Base-by-base conservation (phyloP, 345 rosid genomes). In the Aquilaria yunnanensis region DNA sequence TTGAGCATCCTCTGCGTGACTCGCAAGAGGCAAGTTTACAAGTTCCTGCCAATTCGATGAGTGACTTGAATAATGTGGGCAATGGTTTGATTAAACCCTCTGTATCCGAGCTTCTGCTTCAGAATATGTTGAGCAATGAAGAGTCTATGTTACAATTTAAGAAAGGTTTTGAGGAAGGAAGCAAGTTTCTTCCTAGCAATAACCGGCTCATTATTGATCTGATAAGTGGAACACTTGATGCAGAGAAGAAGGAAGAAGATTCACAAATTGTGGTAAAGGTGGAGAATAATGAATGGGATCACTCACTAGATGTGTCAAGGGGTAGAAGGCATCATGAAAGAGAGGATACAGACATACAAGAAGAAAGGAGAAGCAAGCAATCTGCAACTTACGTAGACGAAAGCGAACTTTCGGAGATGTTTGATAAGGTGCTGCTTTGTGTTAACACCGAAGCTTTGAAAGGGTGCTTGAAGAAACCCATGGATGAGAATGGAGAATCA, bases 341-440 rank as follows among this genome's bases (percentile, higher is more conserved):
- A 10, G 90, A 75, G 68, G 83, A 83, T 66, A 51, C 9, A 23
- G 77, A 73, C 58, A 62, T 73, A 23, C 90, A 80, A 59, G 89
- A 81, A 64, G 85, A 58, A 47, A 81, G 93, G 68, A 74, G 81
- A n/a, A 80, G 64, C 63, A 90, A 94, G 80, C 93, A 83, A 48
- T 72, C 73, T 0, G 91, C 96, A 33, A 57, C 71, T 37, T 55
- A 59, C 61, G 65, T 52, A 2, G 96, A 90, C 47, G 92, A 82
- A 58, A 60, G 51, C n/a, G 81, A 75, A 1, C 51, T 88, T 63
- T 78, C 92, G 0, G 97, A 90, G 4, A 52, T 80, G 82, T 84
- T 94, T 53, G 99, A 94, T 70, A 82, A 79, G 60, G 85, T 87
- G 48, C 70, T 87, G 62, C 75, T 94, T 51, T 80, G 69, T 59